Conservation (phyloP, 345 rosid genomes). For the Euphorbia peplus region DNA sequence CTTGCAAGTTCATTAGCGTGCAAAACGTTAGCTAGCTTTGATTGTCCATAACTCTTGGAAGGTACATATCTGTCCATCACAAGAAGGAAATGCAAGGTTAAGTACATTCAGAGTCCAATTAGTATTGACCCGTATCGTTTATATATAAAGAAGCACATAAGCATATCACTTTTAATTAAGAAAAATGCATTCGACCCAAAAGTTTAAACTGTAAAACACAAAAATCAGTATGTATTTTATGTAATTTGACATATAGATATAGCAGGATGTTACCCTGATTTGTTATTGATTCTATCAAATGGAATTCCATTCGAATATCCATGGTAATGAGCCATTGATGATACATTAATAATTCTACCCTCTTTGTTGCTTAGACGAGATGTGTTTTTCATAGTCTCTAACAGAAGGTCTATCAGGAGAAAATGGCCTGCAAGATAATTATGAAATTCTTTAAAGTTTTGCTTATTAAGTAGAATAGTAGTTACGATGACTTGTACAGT, state of each 20-base stretch:
- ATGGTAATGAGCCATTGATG: constrained; percentile 37
- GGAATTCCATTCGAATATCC: constrained; percentile 42
- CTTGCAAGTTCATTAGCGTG: constrained; percentile 80
- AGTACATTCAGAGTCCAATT: too few species aligned
- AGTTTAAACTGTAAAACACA: too few species aligned
- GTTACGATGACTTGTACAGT: too few species aligned
- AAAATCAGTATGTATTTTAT: too few species aligned
- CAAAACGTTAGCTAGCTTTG: constrained; percentile 74
- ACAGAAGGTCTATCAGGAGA: constrained; percentile 43
- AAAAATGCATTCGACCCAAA: background rate
- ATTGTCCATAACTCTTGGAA: constrained; percentile 48
- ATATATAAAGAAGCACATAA: too few species aligned
- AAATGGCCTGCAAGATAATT: constrained; percentile 50
- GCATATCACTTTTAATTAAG: too few species aligned
- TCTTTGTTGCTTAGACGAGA: constrained; percentile 33
- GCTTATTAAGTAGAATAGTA: too few species aligned
- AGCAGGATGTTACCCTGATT: constrained; percentile 39
- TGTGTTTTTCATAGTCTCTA: constrained; percentile 48
- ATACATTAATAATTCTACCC: constrained; percentile 47
- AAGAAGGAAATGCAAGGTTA: background rate
- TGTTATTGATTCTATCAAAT: constrained; percentile 42
- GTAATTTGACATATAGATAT: too few species aligned
- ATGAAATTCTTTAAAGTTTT: too few species aligned
- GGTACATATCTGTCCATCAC: constrained; percentile 37
- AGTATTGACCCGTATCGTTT: too few species aligned